Conservation (phyloP, 164 flowering plant genomes). For the grape (Vitis vinifera) region DNA sequence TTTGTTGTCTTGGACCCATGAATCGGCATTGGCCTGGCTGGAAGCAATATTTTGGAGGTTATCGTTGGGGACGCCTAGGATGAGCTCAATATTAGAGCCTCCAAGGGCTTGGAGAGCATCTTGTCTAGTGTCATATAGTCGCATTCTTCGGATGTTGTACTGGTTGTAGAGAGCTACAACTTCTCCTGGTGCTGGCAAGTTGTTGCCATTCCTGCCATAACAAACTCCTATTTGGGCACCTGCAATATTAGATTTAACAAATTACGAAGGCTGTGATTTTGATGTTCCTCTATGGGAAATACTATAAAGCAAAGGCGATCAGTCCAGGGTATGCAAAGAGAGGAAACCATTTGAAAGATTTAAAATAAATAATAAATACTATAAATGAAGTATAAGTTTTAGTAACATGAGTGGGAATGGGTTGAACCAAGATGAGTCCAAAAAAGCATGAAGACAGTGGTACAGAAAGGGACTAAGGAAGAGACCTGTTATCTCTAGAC, state of each 20-base stretch:
- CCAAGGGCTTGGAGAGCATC: constrained; percentile 14
- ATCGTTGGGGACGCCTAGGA: constrained; percentile 11
- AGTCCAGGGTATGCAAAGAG: too few relatives aligned
- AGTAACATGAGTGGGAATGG: too few relatives aligned
- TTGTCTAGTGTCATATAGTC: constrained; percentile 15
- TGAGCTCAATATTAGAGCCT: constrained; percentile 19
- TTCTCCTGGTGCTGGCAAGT: constrained; percentile 11
- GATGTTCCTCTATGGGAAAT: too few relatives aligned
- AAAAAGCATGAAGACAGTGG: too few relatives aligned
- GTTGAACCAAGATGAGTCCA: too few relatives aligned
- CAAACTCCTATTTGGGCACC: constrained; percentile 16
- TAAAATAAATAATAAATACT: too few relatives aligned
- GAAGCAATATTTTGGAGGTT: constrained; percentile 14
- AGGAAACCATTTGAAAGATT: too few relatives aligned
- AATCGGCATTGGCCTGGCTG: not conserved
- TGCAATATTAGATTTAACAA: not conserved
- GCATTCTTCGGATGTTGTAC: constrained; percentile 14
- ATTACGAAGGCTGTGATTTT: too few relatives aligned
- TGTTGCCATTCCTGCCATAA: constrained; percentile 17
- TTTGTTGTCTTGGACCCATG: constrained; percentile 17
- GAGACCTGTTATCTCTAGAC: too few relatives aligned
- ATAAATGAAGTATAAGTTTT: too few relatives aligned
- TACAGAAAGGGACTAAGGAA: too few relatives aligned
- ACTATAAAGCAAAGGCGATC: too few relatives aligned
- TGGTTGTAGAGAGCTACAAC: constrained; percentile 10